A percentile compares a stretch with the other conserved stretches of the same genome.
Conservation (phyloP, 2,329 filamentous ascomycete genomes). For the Stemphylium vesicarium region DNA sequence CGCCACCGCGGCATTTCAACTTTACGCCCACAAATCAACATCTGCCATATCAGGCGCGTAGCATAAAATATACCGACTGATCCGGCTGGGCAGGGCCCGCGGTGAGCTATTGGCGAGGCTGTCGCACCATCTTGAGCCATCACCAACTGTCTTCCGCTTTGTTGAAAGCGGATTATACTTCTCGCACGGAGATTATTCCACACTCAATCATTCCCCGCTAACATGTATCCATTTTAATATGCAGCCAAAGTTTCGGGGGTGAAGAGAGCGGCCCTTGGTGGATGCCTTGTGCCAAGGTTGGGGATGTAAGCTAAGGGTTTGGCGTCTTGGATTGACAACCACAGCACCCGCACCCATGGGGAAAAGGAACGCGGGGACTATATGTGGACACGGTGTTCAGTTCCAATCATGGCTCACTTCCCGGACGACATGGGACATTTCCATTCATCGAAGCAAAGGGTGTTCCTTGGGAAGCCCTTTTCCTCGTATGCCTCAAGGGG, state of each 20-base stretch:
- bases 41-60: not conserved
- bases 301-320: slow-evolving; percentile 7
- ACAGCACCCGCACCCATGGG: slow-evolving; percentile 1
- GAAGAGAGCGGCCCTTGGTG: not conserved
- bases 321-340: slow-evolving; percentile 6
- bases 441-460: not conserved
- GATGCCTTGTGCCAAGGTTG: slow-evolving; percentile 3
- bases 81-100: slow-evolving; percentile 5
- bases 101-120: not conserved
- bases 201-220: not conserved
- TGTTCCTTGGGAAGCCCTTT: not conserved
- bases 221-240: not conserved
- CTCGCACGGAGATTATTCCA: not conserved
- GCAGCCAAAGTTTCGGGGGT: not conserved
- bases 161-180: not conserved
- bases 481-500: not conserved
- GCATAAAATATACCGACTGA: not conserved
- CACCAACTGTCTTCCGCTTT: not conserved
- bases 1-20: not conserved
- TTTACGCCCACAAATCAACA: not conserved
- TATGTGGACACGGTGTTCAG: not conserved
- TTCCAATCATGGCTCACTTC: not conserved
- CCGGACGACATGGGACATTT: not conserved
- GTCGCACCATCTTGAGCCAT: not conserved
- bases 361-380: not conserved